These are phyloP conservation scores for Umbelopsis sp. DNA, from an alignment of 192 early-diverging fungal genomes.

Conservation along the genomic window DNA sequence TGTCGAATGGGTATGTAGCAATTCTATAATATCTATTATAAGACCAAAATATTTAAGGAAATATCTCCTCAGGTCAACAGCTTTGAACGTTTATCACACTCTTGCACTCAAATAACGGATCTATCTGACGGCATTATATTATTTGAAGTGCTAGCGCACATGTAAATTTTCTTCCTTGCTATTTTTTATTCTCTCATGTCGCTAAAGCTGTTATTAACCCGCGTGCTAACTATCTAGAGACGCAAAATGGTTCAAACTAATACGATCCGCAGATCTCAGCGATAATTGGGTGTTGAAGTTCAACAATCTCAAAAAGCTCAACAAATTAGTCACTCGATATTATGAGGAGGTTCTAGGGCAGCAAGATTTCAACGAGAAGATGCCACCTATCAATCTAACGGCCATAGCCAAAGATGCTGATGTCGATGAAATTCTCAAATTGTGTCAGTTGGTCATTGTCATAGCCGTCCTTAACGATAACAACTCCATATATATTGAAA, in stretches of 20 bases:
- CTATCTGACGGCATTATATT: slow-evolving; percentile 81
- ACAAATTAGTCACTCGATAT: slow-evolving; percentile 82
- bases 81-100: slow-evolving; percentile 56
- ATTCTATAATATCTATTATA: not conserved
- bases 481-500: slow-evolving; percentile 85
- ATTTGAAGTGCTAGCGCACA: slow-evolving; percentile 82
- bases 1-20: slow-evolving; percentile 43
- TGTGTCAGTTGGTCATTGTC: slow-evolving; percentile 84
- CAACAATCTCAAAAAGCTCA: slow-evolving; percentile 90
- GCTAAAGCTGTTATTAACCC: not conserved
- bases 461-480: slow-evolving; percentile 88
- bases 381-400: slow-evolving; percentile 72
- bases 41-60: not conserved
- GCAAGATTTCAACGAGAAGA: slow-evolving; percentile 54
- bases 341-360: slow-evolving; percentile 87
- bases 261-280: slow-evolving; percentile 64
- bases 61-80: slow-evolving; percentile 58
- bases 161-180: slow-evolving; percentile 61
- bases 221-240: slow-evolving; percentile 58
- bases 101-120: slow-evolving; percentile 60
- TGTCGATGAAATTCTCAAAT: slow-evolving; percentile 69
- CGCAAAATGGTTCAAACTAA: slow-evolving; percentile 86
- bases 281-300: slow-evolving; percentile 95
- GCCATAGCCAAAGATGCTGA: slow-evolving; percentile 85
- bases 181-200: too few species aligned